Conservation (phyloP, 2,329 filamentous ascomycete species). For the Pestalotiopsis sp. region DNA sequence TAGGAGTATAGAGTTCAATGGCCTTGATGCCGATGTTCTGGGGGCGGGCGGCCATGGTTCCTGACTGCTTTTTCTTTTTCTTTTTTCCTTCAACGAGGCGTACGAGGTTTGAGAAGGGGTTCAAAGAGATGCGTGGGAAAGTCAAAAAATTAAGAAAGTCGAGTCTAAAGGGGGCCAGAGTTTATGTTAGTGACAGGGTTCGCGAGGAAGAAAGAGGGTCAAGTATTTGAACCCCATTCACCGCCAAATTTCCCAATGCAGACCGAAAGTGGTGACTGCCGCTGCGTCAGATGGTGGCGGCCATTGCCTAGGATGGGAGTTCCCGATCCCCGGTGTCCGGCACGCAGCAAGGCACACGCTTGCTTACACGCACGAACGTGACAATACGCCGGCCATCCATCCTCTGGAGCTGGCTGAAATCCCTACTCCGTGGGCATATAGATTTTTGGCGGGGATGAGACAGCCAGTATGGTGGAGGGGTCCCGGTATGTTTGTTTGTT, state of each 20-base stretch:
- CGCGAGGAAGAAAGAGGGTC: neutral
- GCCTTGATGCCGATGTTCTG: constrained; percentile 92
- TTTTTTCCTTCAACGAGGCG: neutral
- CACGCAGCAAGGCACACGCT: neutral
- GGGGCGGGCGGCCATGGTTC: constrained; percentile 71
- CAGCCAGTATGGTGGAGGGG: neutral
- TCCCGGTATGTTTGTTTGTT: neutral
- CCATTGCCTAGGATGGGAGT: neutral
- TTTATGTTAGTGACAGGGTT: constrained; percentile 7
- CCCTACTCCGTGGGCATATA: too few relatives aligned
- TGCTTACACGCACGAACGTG: too few relatives aligned
- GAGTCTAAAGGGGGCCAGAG: constrained; percentile 1
- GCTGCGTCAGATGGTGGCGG: neutral
- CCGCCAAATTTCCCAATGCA: constrained; percentile 12
- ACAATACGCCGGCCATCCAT: neutral
- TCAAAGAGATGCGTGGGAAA: neutral
- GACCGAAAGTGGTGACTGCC: neutral
- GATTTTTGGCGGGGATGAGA: neutral
- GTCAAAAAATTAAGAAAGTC: neutral
- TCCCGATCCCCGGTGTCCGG: neutral
- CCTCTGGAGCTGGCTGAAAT: neutral
- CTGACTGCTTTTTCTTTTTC: constrained; percentile 13
- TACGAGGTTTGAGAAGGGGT: neutral
- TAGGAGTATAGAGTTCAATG: constrained; percentile 88
- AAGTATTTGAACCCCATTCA: constrained; percentile 12